phyloP scores from a whole-genome alignment of 2,329 filamentous ascomycete species.

The Aspergillus thermomutatus region DNA sequence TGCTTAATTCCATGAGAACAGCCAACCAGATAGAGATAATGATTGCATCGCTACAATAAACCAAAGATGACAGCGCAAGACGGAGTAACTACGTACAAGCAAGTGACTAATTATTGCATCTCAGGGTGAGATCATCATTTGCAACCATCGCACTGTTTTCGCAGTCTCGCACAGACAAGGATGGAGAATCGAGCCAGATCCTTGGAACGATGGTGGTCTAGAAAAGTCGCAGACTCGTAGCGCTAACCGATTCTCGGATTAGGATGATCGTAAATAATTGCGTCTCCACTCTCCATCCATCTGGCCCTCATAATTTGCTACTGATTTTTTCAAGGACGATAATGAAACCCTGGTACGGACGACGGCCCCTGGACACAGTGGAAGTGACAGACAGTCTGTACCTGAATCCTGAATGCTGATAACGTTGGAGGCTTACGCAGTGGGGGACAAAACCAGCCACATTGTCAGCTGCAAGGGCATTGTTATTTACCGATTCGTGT shows the following conservation, averaged over 20 bases:
- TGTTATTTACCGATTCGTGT: not conserved
- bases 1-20: no score
- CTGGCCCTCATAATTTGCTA: not conserved
- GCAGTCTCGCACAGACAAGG: not conserved
- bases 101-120: no score
- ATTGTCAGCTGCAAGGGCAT: not conserved
- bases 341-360: not conserved
- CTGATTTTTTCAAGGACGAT: not conserved
- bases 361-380: not conserved
- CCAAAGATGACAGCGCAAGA: not conserved
- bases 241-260: not conserved
- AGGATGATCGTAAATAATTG: not conserved
- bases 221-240: not conserved
- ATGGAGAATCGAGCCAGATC: not conserved
- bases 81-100: no score
- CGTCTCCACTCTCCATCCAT: not conserved
- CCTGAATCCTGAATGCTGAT: not conserved
- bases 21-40: no score
- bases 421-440: no score
- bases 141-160: no score
- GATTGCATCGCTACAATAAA: no score
- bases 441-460: not conserved
- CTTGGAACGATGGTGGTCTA: constrained; percentile 1
- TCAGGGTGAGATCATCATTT: no score
- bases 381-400: not conserved